Evolutionary conservation across 768 basidiomycete species (phyloP), one percentile per base, ranked within the genome.

Genomic region (Mycena indigotica): DNA sequence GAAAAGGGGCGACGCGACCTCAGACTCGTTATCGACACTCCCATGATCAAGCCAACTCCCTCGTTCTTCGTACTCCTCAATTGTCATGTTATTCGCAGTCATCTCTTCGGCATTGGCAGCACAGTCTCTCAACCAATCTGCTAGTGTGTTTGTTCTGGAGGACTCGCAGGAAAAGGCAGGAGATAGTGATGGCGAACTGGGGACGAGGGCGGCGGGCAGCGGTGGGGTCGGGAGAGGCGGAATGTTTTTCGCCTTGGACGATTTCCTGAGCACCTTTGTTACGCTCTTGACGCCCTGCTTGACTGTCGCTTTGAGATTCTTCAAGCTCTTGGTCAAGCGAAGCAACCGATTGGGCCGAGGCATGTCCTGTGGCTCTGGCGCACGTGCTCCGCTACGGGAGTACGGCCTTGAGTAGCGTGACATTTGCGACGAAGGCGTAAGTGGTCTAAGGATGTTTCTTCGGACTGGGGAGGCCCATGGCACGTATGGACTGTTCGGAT

Each of bases 401-500:
- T 62, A 68, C 8, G 67, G 69, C 29, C 70, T 69, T 28, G 73
- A 72, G 56, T 67, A 64, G n/a, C 49, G 70, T 30, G 70, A 75
- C 72, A 63, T 70, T 60, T 52, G 69, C 32, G 69, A 77, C 50
- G 70, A 73, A 67, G 79, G 66, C 61, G 70, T 70, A 44, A 64
- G 59, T 19, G 79, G 80, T 52, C 62, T 76, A 57, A 74, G 75
- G 62, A 73, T 76, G 60, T 69, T 72, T 55, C 55, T 84, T 70
- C 66, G 83, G 72, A 66, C 68, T 24, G 75, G 69, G 26, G 72
- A 66, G 4, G 73, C 64, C 81, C 80, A 83, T 8, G 82, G 82
- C 4, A 81, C 77, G 52, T 83, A 83, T n/a, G 82, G 82, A 64
- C 78, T 81, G 51, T 82, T 82, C 5, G 81, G 80, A 66, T 83